These are phyloP conservation scores for Arthrobotrys musiformis DNA, from an alignment of 2,329 filamentous ascomycete genomes.

Conservation along the genomic window DNA sequence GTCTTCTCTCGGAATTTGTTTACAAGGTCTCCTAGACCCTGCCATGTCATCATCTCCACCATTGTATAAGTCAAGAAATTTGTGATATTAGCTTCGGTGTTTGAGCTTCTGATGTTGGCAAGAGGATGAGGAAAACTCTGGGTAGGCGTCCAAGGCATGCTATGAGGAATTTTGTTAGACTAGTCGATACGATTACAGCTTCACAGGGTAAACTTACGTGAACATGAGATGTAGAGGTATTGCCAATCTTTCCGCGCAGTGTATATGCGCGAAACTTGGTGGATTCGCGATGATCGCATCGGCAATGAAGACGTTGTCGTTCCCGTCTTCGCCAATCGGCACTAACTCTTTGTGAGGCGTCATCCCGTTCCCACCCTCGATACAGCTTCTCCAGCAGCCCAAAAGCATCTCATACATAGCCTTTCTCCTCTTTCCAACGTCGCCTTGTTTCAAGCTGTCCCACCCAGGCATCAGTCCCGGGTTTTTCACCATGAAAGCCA, in stretches of 20 bases:
- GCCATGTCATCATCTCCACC: conserved; percentile 93
- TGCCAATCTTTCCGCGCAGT: conserved; percentile 78
- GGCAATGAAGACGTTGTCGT: conserved; percentile 73
- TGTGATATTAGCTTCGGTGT: conserved; percentile 78
- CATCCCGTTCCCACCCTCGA: conserved; percentile 68
- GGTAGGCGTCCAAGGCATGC: conserved; percentile 90
- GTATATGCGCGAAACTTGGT: conserved; percentile 79
- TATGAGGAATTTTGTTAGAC: conserved; percentile 60
- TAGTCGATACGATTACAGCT: neutral
- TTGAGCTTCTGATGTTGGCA: conserved; percentile 80
- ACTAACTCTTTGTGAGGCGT: conserved; percentile 59
- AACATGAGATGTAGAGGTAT: conserved; percentile 88
- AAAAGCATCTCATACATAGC: conserved; percentile 83
- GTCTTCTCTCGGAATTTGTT: conserved; percentile 83
- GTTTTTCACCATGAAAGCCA: conserved; percentile 93
- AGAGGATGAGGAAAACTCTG: conserved; percentile 86
- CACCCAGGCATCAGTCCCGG: conserved; percentile 86
- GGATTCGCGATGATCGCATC: conserved; percentile 84
- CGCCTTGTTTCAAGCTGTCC: conserved; percentile 78
- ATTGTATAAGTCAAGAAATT: conserved; percentile 86
- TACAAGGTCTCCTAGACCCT: conserved; percentile 88
- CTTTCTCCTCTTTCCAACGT: conserved; percentile 77
- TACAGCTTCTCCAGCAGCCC: conserved; percentile 87
- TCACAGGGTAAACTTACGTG: conserved; percentile 70
- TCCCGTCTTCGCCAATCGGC: conserved; percentile 57